Base-by-base conservation (phyloP, 208 protist genomes). In the Acanthamoeba culbertsoni region DNA sequence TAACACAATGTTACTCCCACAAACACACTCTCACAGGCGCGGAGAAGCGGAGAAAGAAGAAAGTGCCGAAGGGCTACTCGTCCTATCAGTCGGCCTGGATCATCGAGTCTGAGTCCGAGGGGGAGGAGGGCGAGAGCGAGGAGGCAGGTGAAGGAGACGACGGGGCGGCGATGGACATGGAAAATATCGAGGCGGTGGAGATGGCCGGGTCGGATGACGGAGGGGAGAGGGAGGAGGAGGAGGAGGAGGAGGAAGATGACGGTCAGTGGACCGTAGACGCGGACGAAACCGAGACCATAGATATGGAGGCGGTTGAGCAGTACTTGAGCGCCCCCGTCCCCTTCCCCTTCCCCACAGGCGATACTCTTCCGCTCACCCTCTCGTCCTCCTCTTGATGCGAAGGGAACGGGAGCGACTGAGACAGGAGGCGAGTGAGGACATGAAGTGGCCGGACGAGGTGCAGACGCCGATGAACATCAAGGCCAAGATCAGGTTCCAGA, bases 401-500 rank as follows among this genome's bases (percentile, higher is more conserved):
- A 97, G 57, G 37, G 68, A 96, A 16, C 73, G 86, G 28, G 77
- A 96, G 26, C 63, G 59, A 14, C 26, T 71, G 86, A 35, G 46
- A 51, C 48, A 94, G 48, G 68, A 95, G 20, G 93, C 53, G 26
- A 31, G 48, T 33, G 95, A 98, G 6, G 97, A 98, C 45, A 40
- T 95, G 33, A 65, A 98, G 46, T 98, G 94, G 73, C 97, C 97
- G 40, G 97, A 98, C 93, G 97, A 98, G 75, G 96, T 98, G 43
- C 97, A 98, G 35, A 96, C 94, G 33, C 97, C 97, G 20, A 23
- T 92, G 8, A 75, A 96, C 65, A 51, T 94, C 14, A 91, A 95
- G 31, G 95, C 96, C 45, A 53, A 94, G 45, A 59, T 97, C 43
- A 94, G 97, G 46, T 98, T 98, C 73, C 91, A 93, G 63, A 96